Evolutionary conservation across 495 filamentous ascomycete genomes (phyloP), one percentile per base, ranked within the genome.

Genomic region (Aspergillus incahuasiensis): DNA sequence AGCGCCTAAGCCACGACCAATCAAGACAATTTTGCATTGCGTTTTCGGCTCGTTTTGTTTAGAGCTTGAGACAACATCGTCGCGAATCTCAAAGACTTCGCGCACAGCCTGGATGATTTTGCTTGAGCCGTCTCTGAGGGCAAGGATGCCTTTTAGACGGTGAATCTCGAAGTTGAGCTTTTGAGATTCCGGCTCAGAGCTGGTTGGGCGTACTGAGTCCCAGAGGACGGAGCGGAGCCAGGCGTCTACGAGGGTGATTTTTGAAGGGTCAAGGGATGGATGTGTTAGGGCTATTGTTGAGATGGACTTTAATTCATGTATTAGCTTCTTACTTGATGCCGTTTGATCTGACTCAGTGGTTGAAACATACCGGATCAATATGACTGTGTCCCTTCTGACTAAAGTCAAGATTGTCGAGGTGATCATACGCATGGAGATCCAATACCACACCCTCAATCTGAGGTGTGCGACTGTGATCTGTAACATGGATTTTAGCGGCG

Each of bases 341-440:
- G n/a, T n/a, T n/a, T n/a, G n/a, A n/a, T n/a, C n/a, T n/a, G n/a
- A n/a, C n/a, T n/a, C n/a, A n/a, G n/a, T n/a, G 38, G 38, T 16
- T 40, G 47, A 48, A n/a, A 66, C 79, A 63, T 68, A 90, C 90
- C 50, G 89, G 87, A 71, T 97, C 94, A 30, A 97, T 78, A 70
- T 90, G 86, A 63, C 86, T 87, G 63, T 90, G 85, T 0, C 87
- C 87, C 66, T 86, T 86, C 39, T 71, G 73, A 16, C 79, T 70
- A 52, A 83, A 80, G 59, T 90, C 84, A 13, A 94, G 65, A 43
- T 75, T 79, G 20, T 82, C 81, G 3, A 95, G 82, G 57, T 85
- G 76, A 61, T 97, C 90, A 65, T 97, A 98, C 1, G 94, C 95
- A 69, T 96, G 91, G 19, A 97, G 72, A 69, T 97, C 94, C 28